Percentiles rank a stretch among this genome's conserved stretches.
These are phyloP conservation scores for Myrica gale DNA, from an alignment of 306 rosid species.

Conservation along the genomic window DNA sequence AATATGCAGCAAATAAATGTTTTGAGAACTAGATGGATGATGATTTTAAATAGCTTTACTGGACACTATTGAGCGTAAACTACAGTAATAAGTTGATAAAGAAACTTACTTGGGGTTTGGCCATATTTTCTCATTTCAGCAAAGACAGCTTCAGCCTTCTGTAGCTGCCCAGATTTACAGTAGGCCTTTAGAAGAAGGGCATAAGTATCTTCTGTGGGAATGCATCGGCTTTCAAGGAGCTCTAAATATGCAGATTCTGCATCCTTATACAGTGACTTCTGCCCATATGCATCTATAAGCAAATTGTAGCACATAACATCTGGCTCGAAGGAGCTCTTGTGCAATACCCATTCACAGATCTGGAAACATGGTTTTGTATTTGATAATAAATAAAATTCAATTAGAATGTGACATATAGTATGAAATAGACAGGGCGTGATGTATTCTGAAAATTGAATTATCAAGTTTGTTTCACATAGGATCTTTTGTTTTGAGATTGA, in stretches of 20 bases:
- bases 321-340: slow-evolving; percentile 79
- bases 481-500: neutral
- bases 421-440: neutral
- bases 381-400: slow-evolving; percentile 4
- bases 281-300: slow-evolving; percentile 85
- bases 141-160: slow-evolving; percentile 82
- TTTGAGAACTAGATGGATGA: neutral
- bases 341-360: slow-evolving; percentile 83
- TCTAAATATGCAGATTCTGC: slow-evolving; percentile 79
- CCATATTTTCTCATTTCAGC: slow-evolving; percentile 72
- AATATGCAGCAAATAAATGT: neutral
- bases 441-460: neutral
- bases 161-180: slow-evolving; percentile 66
- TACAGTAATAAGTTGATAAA: slow-evolving; percentile 6
- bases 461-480: neutral
- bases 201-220: slow-evolving; percentile 92
- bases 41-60: neutral
- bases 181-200: slow-evolving; percentile 86
- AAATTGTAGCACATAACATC: slow-evolving; percentile 92
- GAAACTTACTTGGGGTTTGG: slow-evolving; percentile 69
- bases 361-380: slow-evolving; percentile 33
- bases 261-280: slow-evolving; percentile 59
- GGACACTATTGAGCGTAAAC: neutral
- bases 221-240: slow-evolving; percentile 69
- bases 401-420: neutral